A percentile compares a stretch with the other conserved stretches of the same genome.
These are phyloP conservation scores for Pestalotiopsis sp. DNA, from an alignment of 2,329 filamentous ascomycete species.

Conservation along the genomic window DNA sequence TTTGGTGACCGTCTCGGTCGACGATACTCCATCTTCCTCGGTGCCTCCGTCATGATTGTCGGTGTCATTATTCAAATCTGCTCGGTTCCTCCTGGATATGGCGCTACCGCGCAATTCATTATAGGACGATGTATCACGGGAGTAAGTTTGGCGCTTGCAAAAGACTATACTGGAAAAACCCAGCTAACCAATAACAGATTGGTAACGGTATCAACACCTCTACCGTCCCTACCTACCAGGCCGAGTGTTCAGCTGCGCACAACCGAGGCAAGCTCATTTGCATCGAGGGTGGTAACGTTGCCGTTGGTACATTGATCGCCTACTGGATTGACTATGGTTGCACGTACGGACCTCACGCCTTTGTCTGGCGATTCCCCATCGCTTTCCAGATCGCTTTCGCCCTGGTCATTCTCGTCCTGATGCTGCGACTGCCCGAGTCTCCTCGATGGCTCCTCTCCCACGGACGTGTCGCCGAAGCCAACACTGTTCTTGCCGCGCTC, in stretches of 20 bases:
- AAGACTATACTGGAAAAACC: background rate
- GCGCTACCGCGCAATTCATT: constrained; percentile 51
- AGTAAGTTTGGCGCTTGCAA: constrained; percentile 33
- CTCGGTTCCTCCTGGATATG: constrained; percentile 45
- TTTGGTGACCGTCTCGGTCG: constrained; percentile 58
- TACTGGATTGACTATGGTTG: constrained; percentile 46
- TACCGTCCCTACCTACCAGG: constrained; percentile 39
- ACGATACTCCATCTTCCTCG: constrained; percentile 55
- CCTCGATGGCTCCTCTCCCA: constrained; percentile 51
- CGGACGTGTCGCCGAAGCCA: constrained; percentile 53
- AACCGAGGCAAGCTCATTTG: constrained; percentile 65
- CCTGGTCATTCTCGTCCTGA: constrained; percentile 40
- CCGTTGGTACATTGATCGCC: constrained; percentile 44
- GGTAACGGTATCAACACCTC: constrained; percentile 49
- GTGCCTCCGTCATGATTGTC: constrained; percentile 55
- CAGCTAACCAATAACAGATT: constrained; percentile 24
- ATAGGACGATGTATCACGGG: constrained; percentile 52
- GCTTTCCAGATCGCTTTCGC: constrained; percentile 47
- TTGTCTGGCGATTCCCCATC: constrained; percentile 42
- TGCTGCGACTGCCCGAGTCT: constrained; percentile 52
- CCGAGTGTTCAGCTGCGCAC: constrained; percentile 43
- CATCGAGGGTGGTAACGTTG: constrained; percentile 50
- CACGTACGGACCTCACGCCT: constrained; percentile 33
- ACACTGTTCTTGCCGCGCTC: constrained; percentile 52
- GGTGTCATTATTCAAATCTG: constrained; percentile 58